Percentiles rank a stretch among this genome's conserved stretches.
Conservation (phyloP, 179 eudicot genomes). For the Dionaea muscipula region DNA sequence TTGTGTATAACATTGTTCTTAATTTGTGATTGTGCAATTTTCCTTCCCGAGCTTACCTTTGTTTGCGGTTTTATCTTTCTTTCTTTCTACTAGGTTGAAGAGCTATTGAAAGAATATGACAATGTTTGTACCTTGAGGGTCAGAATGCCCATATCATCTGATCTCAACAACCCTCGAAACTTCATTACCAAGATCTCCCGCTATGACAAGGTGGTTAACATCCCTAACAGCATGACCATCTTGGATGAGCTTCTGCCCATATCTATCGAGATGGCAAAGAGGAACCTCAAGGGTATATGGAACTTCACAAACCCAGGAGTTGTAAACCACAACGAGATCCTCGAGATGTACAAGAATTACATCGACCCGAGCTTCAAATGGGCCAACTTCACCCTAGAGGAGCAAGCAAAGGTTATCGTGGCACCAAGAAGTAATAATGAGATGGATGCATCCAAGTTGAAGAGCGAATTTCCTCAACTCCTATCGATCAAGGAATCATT, state of each 20-base stretch:
- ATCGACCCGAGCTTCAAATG: constrained; percentile 53
- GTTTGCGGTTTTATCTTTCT: background rate
- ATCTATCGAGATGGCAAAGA: constrained; percentile 78
- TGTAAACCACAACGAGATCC: constrained; percentile 72
- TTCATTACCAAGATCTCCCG: constrained; percentile 70
- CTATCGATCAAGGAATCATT: constrained; percentile 59
- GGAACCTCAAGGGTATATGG: constrained; percentile 67
- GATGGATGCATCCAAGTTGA: constrained; percentile 71
- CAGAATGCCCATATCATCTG: constrained; percentile 89
- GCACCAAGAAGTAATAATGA: constrained; percentile 77
- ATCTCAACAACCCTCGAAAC: constrained; percentile 80
- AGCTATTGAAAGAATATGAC: constrained; percentile 64
- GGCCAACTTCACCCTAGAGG: constrained; percentile 68
- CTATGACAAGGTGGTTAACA: constrained; percentile 65
- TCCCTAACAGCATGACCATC: constrained; percentile 86
- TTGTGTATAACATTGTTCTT: background rate
- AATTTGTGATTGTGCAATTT: background rate
- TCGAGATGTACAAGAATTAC: constrained; percentile 76
- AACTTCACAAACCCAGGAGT: constrained; percentile 86
- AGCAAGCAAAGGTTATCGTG: constrained; percentile 82
- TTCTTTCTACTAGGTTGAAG: constrained; percentile 50
- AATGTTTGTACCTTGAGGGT: constrained; percentile 90
- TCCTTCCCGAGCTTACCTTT: background rate
- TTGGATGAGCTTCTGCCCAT: constrained; percentile 87
- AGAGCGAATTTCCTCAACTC: constrained; percentile 67